Percentiles rank a stretch among this genome's conserved stretches.
These are phyloP conservation scores for Ajuga reptans DNA, from an alignment of 305 asterid genomes.

Conservation along the genomic window DNA sequence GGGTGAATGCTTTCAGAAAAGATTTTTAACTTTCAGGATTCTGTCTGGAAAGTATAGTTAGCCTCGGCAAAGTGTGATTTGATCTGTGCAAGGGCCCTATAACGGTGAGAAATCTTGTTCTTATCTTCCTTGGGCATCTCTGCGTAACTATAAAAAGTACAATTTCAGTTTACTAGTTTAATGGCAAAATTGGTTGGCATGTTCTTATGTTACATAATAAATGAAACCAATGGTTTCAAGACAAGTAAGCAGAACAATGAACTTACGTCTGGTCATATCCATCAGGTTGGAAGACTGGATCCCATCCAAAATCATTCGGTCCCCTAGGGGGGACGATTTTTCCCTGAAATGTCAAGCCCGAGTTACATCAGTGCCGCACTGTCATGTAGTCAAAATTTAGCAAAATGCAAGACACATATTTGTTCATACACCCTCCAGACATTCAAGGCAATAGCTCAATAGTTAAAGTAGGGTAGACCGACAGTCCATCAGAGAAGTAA, in stretches of 20 bases:
- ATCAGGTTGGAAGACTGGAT: constrained; percentile 87
- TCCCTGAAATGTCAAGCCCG: constrained; percentile 55
- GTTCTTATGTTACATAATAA: background rate
- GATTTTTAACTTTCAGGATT: constrained; percentile 19
- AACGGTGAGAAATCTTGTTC: constrained; percentile 84
- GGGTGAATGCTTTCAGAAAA: constrained; percentile 7
- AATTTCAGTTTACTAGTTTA: constrained; percentile 10
- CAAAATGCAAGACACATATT: background rate
- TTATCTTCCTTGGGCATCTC: constrained; percentile 89
- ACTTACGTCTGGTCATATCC: constrained; percentile 75
- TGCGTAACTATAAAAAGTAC: constrained; percentile 54
- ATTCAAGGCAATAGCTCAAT: background rate
- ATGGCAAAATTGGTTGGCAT: background rate
- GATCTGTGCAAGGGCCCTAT: constrained; percentile 72
- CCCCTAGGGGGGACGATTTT: constrained; percentile 83
- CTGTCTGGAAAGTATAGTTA: constrained; percentile 46
- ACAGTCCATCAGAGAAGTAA: background rate
- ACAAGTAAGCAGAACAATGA: constrained; percentile 6
- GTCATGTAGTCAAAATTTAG: background rate
- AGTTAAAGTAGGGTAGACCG: background rate
- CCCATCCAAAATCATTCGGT: constrained; percentile 95
- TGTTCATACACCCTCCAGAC: background rate
- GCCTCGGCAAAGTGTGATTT: constrained; percentile 77
- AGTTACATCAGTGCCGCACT: constrained; percentile 16
- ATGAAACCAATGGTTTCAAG: background rate